phyloP scores from a whole-genome alignment of 2,329 filamentous ascomycete genomes.

The Diaporthe ilicicola region DNA sequence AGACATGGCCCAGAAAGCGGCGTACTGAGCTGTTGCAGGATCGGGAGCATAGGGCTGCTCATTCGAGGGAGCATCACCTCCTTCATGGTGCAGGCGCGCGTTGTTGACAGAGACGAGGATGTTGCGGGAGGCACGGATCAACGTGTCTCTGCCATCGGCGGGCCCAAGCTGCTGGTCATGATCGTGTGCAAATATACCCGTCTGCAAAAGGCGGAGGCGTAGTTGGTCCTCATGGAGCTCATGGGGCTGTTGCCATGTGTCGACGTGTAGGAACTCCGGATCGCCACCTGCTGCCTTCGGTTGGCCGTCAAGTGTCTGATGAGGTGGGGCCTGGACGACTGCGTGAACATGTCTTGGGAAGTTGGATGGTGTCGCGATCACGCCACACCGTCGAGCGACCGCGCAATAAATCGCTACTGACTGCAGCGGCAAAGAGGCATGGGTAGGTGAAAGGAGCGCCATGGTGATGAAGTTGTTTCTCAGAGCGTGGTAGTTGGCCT shows the following conservation, averaged over 20 bases:
- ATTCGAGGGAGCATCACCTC: not conserved
- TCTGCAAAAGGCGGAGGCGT: not conserved
- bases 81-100: slow-evolving; percentile 28
- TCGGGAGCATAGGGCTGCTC: not conserved
- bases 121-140: slow-evolving; percentile 70
- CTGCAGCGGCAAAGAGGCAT: slow-evolving; percentile 68
- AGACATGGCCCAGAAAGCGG: slow-evolving; percentile 32
- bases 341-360: slow-evolving; percentile 73
- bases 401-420: slow-evolving; percentile 73
- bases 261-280: slow-evolving; percentile 63
- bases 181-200: not conserved
- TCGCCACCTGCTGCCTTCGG: slow-evolving; percentile 28
- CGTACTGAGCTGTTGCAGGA: slow-evolving; percentile 33
- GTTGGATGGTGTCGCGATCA: slow-evolving; percentile 70
- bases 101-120: slow-evolving; percentile 68
- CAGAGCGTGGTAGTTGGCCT: slow-evolving; percentile 64
- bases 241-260: slow-evolving; percentile 46
- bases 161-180: slow-evolving; percentile 54
- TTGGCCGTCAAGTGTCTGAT: slow-evolving; percentile 42
- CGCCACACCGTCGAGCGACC: slow-evolving; percentile 63
- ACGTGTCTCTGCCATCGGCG: slow-evolving; percentile 61
- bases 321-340: slow-evolving; percentile 53
- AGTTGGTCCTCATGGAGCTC: slow-evolving; percentile 29
- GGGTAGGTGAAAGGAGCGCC: slow-evolving; percentile 57
- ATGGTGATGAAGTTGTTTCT: slow-evolving; percentile 72